These are phyloP conservation scores for Closterium sp. DNA, from an alignment of 139 green algal genomes.

Conservation along the genomic window DNA sequence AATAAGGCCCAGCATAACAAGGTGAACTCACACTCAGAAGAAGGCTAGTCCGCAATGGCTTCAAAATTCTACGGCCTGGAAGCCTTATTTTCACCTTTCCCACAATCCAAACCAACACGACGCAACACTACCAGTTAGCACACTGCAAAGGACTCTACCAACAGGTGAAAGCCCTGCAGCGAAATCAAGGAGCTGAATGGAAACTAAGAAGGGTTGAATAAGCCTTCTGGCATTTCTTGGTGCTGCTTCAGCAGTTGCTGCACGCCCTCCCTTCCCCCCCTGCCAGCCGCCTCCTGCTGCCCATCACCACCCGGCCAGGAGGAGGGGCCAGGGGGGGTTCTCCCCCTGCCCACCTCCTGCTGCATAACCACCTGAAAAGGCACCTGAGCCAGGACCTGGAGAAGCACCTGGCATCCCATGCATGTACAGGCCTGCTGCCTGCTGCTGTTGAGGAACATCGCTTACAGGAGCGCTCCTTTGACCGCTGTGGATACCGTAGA, in stretches of 20 bases:
- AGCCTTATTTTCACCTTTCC: no score
- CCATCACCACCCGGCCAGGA: background rate
- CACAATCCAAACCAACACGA: no score
- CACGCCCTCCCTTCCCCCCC: background rate
- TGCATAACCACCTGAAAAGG: background rate
- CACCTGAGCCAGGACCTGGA: background rate
- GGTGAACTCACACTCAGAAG: no score
- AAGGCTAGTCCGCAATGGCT: no score
- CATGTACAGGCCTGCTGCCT: background rate
- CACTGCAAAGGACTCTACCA: no score
- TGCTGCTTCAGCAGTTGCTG: background rate
- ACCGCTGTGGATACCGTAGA: background rate
- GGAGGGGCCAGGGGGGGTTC: background rate
- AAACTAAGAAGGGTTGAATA: no score
- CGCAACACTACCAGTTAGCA: no score
- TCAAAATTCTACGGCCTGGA: no score
- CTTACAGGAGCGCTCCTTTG: background rate
- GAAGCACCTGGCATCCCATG: background rate
- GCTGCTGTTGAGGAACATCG: background rate
- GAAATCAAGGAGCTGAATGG: no score
- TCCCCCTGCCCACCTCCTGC: background rate
- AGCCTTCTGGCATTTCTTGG: background rate
- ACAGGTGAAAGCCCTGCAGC: no score
- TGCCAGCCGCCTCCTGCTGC: background rate
- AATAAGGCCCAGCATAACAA: no score